A percentile compares a stretch with the other conserved stretches of the same genome.
These are phyloP conservation scores for Fistulinella prunicolor DNA, from an alignment of 768 basidiomycete species.

Conservation along the genomic window DNA sequence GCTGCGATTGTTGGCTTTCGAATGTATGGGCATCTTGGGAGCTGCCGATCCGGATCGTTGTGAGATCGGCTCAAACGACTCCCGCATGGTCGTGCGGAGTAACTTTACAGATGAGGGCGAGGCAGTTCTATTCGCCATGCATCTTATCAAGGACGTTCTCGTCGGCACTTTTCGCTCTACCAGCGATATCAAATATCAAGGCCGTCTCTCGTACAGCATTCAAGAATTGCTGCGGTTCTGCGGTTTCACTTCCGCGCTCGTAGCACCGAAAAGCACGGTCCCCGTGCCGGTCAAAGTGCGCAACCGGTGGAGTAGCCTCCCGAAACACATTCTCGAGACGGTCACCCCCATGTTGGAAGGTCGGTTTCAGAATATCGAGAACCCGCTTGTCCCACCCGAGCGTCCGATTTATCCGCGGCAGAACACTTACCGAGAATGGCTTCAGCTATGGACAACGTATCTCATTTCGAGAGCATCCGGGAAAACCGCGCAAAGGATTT, in stretches of 20 bases:
- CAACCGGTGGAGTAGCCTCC: conserved; percentile 73
- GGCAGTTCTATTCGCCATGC: conserved; percentile 72
- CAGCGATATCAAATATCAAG: conserved; percentile 91
- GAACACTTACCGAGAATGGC: conserved; percentile 93
- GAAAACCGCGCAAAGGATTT: conserved; percentile 60
- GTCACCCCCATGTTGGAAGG: conserved; percentile 79
- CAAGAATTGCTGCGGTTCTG: conserved; percentile 89
- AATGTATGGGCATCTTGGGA: conserved; percentile 89
- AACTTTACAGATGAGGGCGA: conserved; percentile 83
- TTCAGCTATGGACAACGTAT: conserved; percentile 83
- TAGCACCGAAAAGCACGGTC: conserved; percentile 47
- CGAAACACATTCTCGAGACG: conserved; percentile 82
- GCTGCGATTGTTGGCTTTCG: conserved; percentile 70
- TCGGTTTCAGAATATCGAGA: conserved; percentile 54
- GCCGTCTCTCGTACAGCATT: conserved; percentile 83
- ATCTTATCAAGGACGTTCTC: conserved; percentile 81
- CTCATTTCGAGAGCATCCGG: conserved; percentile 69
- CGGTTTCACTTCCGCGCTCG: conserved; percentile 75
- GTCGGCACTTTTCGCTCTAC: conserved; percentile 91
- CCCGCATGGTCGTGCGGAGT: conserved; percentile 67
- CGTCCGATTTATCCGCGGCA: conserved; percentile 79
- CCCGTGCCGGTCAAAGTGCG: conserved; percentile 64
- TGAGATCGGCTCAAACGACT: conserved; percentile 56
- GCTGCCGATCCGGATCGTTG: conserved; percentile 95
- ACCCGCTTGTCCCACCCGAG: conserved; percentile 36